These are phyloP conservation scores for Brassica hybrid DNA, from an alignment of 441 rosid genomes.

Conservation along the genomic window DNA sequence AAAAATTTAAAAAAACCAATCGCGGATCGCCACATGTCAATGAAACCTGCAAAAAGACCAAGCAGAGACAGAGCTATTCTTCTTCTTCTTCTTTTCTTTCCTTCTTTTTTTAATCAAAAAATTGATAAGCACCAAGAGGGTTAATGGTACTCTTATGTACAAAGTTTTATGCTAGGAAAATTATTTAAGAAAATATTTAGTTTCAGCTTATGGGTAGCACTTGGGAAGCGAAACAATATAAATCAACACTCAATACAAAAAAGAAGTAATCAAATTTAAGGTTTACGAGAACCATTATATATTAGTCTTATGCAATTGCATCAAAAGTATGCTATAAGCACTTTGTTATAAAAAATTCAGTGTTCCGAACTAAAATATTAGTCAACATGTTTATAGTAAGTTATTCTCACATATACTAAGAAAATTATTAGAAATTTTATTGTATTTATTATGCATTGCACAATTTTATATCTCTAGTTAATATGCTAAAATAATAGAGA, in stretches of 20 bases:
- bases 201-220: neutral
- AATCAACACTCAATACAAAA: neutral
- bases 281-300: neutral
- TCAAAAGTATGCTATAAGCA: neutral
- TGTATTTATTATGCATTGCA: neutral
- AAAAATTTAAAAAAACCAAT: too few relatives aligned
- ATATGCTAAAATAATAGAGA: neutral
- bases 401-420: neutral
- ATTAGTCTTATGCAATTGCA: neutral
- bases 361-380: neutral
- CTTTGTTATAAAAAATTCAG: neutral
- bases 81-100: too few relatives aligned
- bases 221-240: conserved; percentile 11
- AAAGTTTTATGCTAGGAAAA: conserved; percentile 1
- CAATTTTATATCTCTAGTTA: neutral
- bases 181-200: neutral
- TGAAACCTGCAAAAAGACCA: too few relatives aligned
- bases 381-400: neutral
- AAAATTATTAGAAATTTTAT: neutral
- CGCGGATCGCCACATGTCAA: too few relatives aligned
- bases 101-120: too few relatives aligned
- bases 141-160: neutral
- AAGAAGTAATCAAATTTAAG: neutral
- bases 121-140: too few relatives aligned
- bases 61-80: too few relatives aligned